Evolutionary conservation across 306 rosid species (phyloP).

Genomic region (Lagenaria siceraria): DNA sequence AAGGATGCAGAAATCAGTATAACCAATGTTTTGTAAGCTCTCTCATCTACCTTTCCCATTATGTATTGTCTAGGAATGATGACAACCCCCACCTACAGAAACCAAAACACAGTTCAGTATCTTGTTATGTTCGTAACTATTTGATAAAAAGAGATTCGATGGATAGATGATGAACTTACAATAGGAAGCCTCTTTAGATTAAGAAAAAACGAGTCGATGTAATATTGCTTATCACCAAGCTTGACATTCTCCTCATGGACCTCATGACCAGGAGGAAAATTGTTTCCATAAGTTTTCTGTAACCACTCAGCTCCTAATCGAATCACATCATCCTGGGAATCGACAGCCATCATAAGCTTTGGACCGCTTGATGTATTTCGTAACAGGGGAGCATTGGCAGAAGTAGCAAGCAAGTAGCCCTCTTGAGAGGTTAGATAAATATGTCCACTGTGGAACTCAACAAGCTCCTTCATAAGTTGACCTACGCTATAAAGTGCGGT

Average conservation of each 20-base stretch:
- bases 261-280: constrained; percentile 63
- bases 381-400: constrained; percentile 65
- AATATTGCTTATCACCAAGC: constrained; percentile 62
- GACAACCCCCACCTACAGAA: constrained; percentile 90
- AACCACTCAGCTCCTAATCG: constrained; percentile 67
- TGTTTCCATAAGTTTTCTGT: constrained; percentile 46
- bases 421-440: constrained; percentile 86
- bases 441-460: constrained; percentile 81
- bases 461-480: constrained; percentile 87
- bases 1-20: constrained; percentile 86
- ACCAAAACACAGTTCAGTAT: constrained; percentile 9
- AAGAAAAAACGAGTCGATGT: constrained; percentile 84
- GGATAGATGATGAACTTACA: constrained; percentile 38
- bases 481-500: constrained; percentile 93
- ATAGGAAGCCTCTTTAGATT: constrained; percentile 89
- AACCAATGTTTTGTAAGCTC: constrained; percentile 86
- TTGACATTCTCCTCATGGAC: constrained; percentile 77
- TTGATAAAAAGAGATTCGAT: neutral
- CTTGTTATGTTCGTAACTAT: neutral
- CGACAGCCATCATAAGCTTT: constrained; percentile 73
- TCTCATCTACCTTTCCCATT: constrained; percentile 95
- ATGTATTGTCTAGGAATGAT: constrained; percentile 87
- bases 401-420: constrained; percentile 87
- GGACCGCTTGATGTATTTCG: constrained; percentile 48
- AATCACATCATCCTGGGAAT: constrained; percentile 54